Conservation (phyloP, 2,329 filamentous ascomycete genomes). For the Hyphodiscus sp. region DNA sequence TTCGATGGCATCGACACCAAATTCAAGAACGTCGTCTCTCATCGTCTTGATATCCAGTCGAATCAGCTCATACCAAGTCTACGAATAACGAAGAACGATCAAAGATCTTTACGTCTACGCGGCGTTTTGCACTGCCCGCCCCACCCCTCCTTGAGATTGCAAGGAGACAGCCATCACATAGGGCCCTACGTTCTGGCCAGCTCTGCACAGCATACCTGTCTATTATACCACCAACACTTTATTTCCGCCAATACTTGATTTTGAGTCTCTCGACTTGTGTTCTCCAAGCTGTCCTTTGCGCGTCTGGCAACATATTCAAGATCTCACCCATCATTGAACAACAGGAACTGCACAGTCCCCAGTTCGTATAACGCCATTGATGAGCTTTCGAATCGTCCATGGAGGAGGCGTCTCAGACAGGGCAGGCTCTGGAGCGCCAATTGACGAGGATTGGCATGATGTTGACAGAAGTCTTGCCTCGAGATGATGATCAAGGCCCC, state of each 20-base stretch:
- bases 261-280: background rate
- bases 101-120: background rate
- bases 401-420: background rate
- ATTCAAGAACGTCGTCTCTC: background rate
- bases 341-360: background rate
- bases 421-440: background rate
- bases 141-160: background rate
- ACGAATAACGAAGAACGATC: background rate
- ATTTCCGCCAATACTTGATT: background rate
- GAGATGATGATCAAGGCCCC: slow-evolving; percentile 18
- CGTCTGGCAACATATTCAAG: background rate
- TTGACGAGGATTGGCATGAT: background rate
- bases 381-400: background rate
- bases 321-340: background rate
- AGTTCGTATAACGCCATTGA: background rate
- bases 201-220: background rate
- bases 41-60: background rate
- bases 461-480: background rate
- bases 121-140: background rate
- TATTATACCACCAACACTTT: background rate
- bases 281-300: background rate
- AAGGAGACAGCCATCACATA: background rate
- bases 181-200: background rate
- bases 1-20: background rate
- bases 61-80: background rate